phyloP scores from a whole-genome alignment of 1,139 yeast species.

The Pichia terricola region DNA sequence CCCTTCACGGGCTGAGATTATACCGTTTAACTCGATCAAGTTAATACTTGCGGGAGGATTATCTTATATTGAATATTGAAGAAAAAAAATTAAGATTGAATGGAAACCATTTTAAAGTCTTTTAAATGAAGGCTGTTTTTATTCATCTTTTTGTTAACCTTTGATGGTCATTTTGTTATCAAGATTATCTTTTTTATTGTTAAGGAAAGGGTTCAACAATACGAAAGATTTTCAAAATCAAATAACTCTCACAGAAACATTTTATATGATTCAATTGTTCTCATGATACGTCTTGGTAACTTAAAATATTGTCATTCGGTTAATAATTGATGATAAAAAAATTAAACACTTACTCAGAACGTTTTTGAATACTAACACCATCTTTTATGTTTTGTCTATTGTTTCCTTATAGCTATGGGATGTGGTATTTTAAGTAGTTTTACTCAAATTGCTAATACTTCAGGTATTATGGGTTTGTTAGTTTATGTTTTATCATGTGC shows the following conservation, averaged over 20 bases:
- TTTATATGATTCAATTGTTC: no score
- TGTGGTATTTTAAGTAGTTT: conserved; percentile 83
- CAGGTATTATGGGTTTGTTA: conserved; percentile 81
- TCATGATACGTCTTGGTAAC: no score
- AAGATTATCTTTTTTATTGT: no score
- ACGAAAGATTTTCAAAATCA: no score
- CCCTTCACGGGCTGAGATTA: conserved; percentile 48
- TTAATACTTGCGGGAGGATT: conserved; percentile 83
- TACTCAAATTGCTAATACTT: conserved; percentile 74
- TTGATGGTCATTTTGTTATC: no score
- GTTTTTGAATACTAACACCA: conserved; percentile 6
- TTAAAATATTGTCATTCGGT: no score
- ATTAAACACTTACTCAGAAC: no score
- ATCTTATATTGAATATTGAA: conserved; percentile 24
- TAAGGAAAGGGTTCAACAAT: no score
- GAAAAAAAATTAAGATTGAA: conserved; percentile 11
- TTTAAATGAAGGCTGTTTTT: no score
- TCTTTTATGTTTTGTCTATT: neutral
- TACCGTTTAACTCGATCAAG: conserved; percentile 84
- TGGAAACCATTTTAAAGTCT: neutral
- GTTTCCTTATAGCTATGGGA: conserved; percentile 57
- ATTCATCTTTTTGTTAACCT: no score
- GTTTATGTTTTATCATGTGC: conserved; percentile 81
- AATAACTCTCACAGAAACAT: no score
- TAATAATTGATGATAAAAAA: no score